These are phyloP conservation scores for Celoporthe dispersa DNA, from an alignment of 2,329 filamentous ascomycete species.

Conservation along the genomic window DNA sequence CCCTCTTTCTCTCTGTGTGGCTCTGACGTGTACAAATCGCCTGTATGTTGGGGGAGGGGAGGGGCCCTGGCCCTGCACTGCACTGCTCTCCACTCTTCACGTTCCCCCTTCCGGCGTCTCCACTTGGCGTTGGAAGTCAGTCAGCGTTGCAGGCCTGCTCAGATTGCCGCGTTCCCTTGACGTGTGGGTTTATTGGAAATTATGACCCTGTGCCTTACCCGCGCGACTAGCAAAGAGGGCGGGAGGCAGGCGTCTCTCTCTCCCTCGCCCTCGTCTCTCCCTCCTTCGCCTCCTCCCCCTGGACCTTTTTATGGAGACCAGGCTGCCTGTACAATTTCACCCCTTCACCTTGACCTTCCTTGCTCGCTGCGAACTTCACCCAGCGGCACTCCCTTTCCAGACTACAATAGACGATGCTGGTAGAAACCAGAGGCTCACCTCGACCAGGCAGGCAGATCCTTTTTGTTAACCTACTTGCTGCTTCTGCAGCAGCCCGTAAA, in stretches of 20 bases:
- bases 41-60: neutral
- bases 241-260: neutral
- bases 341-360: neutral
- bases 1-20: constrained; percentile 22
- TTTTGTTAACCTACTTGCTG: too few relatives aligned
- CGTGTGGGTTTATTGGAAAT: constrained; percentile 15
- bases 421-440: neutral
- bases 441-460: neutral
- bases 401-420: neutral
- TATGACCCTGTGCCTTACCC: constrained; percentile 24
- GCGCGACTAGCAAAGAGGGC: constrained; percentile 21
- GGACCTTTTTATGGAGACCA: neutral
- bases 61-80: neutral
- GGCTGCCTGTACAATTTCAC: too few relatives aligned
- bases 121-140: constrained; percentile 10
- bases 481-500: neutral
- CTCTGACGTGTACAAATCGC: constrained; percentile 36
- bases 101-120: constrained; percentile 9
- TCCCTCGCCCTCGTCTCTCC: neutral
- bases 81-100: constrained; percentile 4
- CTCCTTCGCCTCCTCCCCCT: neutral
- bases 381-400: neutral
- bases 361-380: neutral
- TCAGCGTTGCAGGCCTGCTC: constrained; percentile 14
- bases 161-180: constrained; percentile 13